Percentiles rank a stretch among this genome's conserved stretches.
phyloP scores from a whole-genome alignment of 345 rosid genomes.

The Raphanus raphanistrum region DNA sequence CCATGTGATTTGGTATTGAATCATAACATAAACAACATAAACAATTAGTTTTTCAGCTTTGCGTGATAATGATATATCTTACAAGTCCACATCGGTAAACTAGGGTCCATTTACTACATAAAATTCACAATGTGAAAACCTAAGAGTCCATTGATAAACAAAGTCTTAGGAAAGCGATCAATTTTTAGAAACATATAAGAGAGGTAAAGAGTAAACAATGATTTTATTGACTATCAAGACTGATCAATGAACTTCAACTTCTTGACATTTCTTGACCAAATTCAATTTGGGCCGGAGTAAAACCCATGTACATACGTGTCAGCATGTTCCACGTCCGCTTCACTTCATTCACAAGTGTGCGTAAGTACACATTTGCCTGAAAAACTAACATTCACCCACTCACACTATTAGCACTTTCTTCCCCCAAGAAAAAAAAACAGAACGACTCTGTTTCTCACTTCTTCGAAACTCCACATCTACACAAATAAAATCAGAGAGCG shows the following conservation, averaged over 20 bases:
- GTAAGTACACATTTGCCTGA: slow-evolving; percentile 8
- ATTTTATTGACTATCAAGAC: not conserved
- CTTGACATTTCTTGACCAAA: not conserved
- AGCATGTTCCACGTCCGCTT: slow-evolving; percentile 15
- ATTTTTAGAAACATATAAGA: not conserved
- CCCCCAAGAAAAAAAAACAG: not conserved
- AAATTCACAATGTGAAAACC: too few relatives aligned
- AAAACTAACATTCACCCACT: slow-evolving; percentile 34
- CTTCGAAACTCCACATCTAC: slow-evolving; percentile 22
- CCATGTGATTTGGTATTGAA: slow-evolving; percentile 28
- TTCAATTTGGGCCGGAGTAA: not conserved
- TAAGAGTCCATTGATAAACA: too few relatives aligned
- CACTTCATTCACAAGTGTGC: slow-evolving; percentile 1
- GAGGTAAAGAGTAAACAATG: not conserved
- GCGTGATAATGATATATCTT: not conserved
- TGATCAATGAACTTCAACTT: not conserved
- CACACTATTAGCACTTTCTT: slow-evolving; percentile 7
- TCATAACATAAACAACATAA: not conserved
- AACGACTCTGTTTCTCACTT: slow-evolving; percentile 28
- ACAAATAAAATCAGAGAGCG: not conserved
- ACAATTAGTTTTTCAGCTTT: not conserved
- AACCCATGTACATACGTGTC: not conserved
- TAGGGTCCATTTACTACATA: not conserved
- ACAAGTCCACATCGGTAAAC: not conserved
- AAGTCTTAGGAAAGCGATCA: not conserved